These are phyloP conservation scores for Candida maris DNA, from an alignment of 805 yeast genomes.

Conservation along the genomic window DNA sequence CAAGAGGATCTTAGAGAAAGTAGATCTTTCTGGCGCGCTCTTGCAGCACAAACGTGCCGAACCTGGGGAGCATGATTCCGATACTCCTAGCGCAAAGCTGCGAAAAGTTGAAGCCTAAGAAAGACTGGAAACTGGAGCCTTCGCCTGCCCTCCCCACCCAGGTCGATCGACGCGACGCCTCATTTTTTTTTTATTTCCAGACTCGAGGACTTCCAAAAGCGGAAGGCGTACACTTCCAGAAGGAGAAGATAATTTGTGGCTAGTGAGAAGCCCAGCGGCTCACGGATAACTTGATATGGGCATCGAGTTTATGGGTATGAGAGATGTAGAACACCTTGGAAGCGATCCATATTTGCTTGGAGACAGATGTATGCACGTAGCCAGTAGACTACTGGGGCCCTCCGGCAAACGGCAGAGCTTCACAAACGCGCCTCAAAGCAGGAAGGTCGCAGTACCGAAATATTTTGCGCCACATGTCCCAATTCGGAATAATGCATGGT, in stretches of 20 bases:
- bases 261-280: not conserved
- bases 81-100: slow-evolving; percentile 7
- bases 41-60: slow-evolving; percentile 10
- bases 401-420: too few relatives aligned
- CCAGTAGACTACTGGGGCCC: too few relatives aligned
- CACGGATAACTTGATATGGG: not conserved
- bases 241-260: slow-evolving; percentile 9
- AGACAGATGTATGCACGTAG: too few relatives aligned
- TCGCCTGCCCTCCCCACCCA: too few relatives aligned
- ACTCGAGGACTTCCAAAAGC: slow-evolving; percentile 10
- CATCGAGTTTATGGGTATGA: not conserved
- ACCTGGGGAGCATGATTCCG: slow-evolving; percentile 4
- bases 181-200: too few relatives aligned
- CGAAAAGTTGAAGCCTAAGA: slow-evolving; percentile 5
- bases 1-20: slow-evolving; percentile 44
- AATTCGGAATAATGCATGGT: slow-evolving; percentile 1
- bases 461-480: slow-evolving; percentile 2
- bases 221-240: slow-evolving; percentile 17
- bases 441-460: not conserved
- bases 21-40: slow-evolving; percentile 13
- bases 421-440: too few relatives aligned
- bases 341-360: too few relatives aligned
- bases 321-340: too few relatives aligned
- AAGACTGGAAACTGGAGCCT: too few relatives aligned
- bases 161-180: too few relatives aligned